Evolutionary conservation across 257 asterid species (phyloP), one percentile per base, ranked within the genome.

Genomic region (Solanum sejunctum): DNA sequence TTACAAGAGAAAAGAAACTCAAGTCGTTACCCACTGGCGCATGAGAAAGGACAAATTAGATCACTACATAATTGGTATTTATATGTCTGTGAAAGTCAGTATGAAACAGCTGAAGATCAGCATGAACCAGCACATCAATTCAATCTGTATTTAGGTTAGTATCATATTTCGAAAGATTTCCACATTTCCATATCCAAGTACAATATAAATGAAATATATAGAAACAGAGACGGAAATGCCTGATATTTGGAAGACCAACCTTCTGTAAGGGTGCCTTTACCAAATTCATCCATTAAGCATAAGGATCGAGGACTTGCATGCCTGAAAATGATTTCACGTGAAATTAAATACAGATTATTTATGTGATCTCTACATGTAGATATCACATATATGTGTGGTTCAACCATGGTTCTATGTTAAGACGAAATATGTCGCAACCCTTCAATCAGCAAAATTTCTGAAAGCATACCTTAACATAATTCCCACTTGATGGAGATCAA

Each of bases 401-500:
- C 64, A 77, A 26, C 41, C 45, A 77, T 51, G 47, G n/a, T 43
- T 26, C 20, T 51, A 26, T 5, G 16, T 26, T 77, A 47, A 77
- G 82, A 51, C 26, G 26, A 77, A 66, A 77, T 51, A 49, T 51
- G 51, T 51, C 51, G 63, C 23, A 75, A 63, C 52, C 63, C 47
- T 81, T 83, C 84, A 84, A 39, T 32, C 32, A 70, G 61, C 60
- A 75, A 47, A 85, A 56, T 26, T 26, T 17, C 67, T 73, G 45
- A 77, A 77, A 77, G 82, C 16, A 81, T 90, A 95, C 99, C 99
- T 94, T 90, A 96, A 89, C 98, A 96, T 96, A 89, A 92, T 91
- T 82, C 98, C 97, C 80, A 96, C 98, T 91, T 96, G 99, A 87
- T 96, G 98, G 85, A 96, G 97, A 90, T 96, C 99, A 91, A 93